Evolutionary conservation across 768 basidiomycete genomes (phyloP).

Genomic region (Podaxis rugospora): DNA sequence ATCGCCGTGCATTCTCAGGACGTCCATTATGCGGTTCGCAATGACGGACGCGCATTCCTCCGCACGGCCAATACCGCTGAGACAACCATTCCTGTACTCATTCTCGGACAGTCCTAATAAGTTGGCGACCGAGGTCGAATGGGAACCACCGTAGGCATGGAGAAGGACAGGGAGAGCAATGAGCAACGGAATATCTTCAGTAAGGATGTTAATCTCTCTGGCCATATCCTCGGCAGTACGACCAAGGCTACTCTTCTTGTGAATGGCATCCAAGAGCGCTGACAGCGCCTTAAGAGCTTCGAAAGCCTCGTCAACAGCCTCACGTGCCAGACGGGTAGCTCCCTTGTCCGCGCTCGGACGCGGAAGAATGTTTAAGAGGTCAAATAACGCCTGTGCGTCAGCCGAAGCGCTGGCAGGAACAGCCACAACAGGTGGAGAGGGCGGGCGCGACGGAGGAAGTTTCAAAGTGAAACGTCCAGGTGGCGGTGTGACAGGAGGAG

Average conservation of each 20-base stretch:
- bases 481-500: slow-evolving; percentile 54
- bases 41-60: slow-evolving; percentile 66
- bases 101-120: slow-evolving; percentile 57
- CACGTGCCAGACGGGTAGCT: slow-evolving; percentile 55
- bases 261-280: slow-evolving; percentile 50
- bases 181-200: slow-evolving; percentile 66
- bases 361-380: slow-evolving; percentile 57
- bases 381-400: slow-evolving; percentile 61
- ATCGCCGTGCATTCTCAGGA: slow-evolving; percentile 31
- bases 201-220: slow-evolving; percentile 46
- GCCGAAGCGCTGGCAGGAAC: slow-evolving; percentile 39
- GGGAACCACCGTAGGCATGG: slow-evolving; percentile 35
- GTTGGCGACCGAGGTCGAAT: slow-evolving; percentile 39
- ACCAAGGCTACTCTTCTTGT: slow-evolving; percentile 16
- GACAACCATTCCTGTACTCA: slow-evolving; percentile 63
- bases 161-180: slow-evolving; percentile 69
- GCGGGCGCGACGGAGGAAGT: slow-evolving; percentile 62
- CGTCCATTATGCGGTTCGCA: slow-evolving; percentile 51
- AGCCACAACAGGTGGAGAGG: slow-evolving; percentile 45
- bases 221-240: slow-evolving; percentile 25
- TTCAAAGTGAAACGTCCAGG: slow-evolving; percentile 61
- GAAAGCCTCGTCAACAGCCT: slow-evolving; percentile 80
- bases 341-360: slow-evolving; percentile 49
- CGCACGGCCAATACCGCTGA: slow-evolving; percentile 73
- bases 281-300: slow-evolving; percentile 55